Conservation (phyloP, 805 yeast species). For the Candida cerambycidarum region DNA sequence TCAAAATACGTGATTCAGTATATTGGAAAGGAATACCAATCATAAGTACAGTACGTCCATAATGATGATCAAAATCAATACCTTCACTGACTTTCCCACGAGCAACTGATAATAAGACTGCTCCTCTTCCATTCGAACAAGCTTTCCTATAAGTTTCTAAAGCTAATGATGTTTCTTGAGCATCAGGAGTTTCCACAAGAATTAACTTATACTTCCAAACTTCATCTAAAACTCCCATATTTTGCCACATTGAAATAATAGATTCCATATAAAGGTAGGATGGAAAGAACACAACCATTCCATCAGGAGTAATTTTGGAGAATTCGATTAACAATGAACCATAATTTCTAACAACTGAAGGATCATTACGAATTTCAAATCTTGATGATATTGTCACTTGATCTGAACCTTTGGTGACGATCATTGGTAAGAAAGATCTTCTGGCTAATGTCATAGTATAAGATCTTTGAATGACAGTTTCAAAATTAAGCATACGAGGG, state of each 20-base stretch:
- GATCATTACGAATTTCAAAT: conserved; percentile 96
- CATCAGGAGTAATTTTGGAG: conserved; percentile 95
- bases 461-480: conserved; percentile 80
- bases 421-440: conserved; percentile 89
- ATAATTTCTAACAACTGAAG: conserved; percentile 94
- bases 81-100: conserved; percentile 99
- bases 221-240: conserved; percentile 96
- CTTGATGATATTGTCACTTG: conserved; percentile 96
- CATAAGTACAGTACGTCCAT: conserved; percentile 96
- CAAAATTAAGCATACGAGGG: conserved; percentile 32
- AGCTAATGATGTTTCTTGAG: conserved; percentile 95
- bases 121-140: conserved; percentile 96
- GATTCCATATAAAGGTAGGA: conserved; percentile 97
- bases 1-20: conserved; percentile 92
- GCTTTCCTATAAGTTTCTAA: conserved; percentile 95
- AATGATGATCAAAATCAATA: conserved; percentile 98
- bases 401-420: conserved; percentile 96
- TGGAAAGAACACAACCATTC: conserved; percentile 96
- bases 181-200: conserved; percentile 97
- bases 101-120: conserved; percentile 92
- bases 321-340: conserved; percentile 91
- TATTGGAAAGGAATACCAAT: conserved; percentile 99
- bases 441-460: conserved; percentile 94
- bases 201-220: conserved; percentile 97
- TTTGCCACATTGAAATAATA: conserved; percentile 98